A percentile compares a stretch with the other conserved stretches of the same genome.
phyloP scores from a whole-genome alignment of 441 rosid species.

The Jatropha multifida region DNA sequence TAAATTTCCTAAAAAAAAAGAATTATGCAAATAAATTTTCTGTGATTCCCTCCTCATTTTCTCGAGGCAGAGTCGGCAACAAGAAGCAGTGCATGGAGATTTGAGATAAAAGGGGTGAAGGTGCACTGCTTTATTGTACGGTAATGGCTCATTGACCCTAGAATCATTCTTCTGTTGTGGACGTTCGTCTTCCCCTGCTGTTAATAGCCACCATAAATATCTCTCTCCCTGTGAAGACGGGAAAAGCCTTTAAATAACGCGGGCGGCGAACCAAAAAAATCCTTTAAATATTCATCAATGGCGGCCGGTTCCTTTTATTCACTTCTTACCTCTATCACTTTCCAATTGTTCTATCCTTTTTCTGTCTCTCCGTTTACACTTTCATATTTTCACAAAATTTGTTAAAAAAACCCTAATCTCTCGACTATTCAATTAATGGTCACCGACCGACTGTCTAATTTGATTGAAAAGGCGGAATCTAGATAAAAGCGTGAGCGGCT shows the following conservation, averaged over 20 bases:
- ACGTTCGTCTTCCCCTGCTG: too few relatives aligned
- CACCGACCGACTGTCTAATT: background rate
- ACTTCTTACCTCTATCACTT: background rate
- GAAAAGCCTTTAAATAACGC: background rate
- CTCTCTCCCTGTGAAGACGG: too few relatives aligned
- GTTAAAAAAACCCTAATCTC: slow-evolving; percentile 9
- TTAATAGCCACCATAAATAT: too few relatives aligned
- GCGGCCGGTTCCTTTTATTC: background rate
- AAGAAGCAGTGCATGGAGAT: background rate
- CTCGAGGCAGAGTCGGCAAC: too few relatives aligned
- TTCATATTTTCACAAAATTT: background rate
- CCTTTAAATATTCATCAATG: background rate
- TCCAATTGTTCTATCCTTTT: background rate
- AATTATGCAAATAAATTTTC: too few relatives aligned
- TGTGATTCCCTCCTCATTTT: too few relatives aligned
- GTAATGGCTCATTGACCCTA: background rate
- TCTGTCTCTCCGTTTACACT: background rate
- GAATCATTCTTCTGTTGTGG: too few relatives aligned
- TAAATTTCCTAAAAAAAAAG: too few relatives aligned
- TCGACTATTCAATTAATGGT: background rate
- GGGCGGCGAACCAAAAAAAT: background rate
- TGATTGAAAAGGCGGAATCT: background rate
- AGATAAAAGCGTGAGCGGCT: background rate
- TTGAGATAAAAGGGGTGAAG: too few relatives aligned
- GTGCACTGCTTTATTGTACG: background rate